Conservation (phyloP, 176 grass and related monocot species). For the Urochloa ruziziensis region DNA sequence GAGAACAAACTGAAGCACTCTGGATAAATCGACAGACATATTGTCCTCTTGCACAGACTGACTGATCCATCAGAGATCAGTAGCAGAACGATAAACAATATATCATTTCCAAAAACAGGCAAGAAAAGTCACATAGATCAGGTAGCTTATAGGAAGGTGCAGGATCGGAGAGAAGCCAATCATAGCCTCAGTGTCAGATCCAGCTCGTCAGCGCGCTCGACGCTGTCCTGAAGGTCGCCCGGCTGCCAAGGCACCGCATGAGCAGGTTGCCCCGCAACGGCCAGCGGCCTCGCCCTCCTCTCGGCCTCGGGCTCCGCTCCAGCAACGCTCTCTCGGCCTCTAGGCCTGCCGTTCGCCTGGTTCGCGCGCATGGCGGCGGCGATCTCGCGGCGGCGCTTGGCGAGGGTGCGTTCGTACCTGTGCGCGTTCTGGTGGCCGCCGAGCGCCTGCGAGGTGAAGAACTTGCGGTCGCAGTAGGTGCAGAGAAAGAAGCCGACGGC, state of each 20-base stretch:
- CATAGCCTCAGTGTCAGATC: constrained; percentile 12
- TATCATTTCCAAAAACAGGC: not conserved
- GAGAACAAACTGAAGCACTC: not conserved
- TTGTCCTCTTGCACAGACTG: not conserved
- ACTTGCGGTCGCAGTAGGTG: constrained; percentile 62
- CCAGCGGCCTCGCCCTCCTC: not conserved
- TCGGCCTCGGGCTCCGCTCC: not conserved
- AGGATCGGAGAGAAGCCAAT: not conserved
- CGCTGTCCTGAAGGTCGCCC: not conserved
- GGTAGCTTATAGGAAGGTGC: not conserved
- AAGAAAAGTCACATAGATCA: not conserved
- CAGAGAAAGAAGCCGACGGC: constrained; percentile 49
- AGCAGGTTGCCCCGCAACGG: not conserved
- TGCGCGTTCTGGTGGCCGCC: constrained; percentile 77
- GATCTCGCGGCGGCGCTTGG: constrained; percentile 25
- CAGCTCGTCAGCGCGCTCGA: not conserved
- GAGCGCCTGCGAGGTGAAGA: constrained; percentile 58
- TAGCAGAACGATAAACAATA: not conserved
- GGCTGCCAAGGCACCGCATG: not conserved
- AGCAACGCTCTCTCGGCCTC: not conserved
- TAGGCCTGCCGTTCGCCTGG: not conserved
- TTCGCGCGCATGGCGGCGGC: not conserved
- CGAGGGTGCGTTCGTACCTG: constrained; percentile 51
- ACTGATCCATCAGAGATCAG: not conserved
- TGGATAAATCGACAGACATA: not conserved